phyloP scores from a whole-genome alignment of 495 filamentous ascomycete genomes.

The Umbilicaria muhlenbergii region DNA sequence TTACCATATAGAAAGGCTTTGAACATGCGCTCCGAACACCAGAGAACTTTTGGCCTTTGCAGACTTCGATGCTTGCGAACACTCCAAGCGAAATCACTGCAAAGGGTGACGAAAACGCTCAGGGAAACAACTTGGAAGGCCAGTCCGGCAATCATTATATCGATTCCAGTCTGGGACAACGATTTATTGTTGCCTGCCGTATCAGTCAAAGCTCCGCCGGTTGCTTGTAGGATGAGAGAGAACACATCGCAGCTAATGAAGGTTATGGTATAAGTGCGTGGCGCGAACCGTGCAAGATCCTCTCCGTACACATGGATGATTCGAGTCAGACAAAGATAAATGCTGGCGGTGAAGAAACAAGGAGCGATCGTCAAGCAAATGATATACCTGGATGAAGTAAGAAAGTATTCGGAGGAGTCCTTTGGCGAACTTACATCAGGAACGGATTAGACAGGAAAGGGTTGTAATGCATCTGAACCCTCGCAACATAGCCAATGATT shows the following conservation, averaged over 20 bases:
- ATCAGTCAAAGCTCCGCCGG: slow-evolving; percentile 43
- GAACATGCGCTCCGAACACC: neutral
- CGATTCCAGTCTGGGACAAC: slow-evolving; percentile 26
- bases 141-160: slow-evolving; percentile 54
- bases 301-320: slow-evolving; percentile 43
- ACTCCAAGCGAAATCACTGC: slow-evolving; percentile 30
- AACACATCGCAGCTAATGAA: slow-evolving; percentile 49
- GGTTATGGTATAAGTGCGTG: slow-evolving; percentile 23
- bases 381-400: slow-evolving; percentile 15
- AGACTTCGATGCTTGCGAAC: slow-evolving; percentile 13
- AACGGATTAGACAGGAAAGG: slow-evolving; percentile 20
- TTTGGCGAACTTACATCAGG: slow-evolving; percentile 12
- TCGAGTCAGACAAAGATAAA: slow-evolving; percentile 48
- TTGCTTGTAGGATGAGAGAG: slow-evolving; percentile 46
- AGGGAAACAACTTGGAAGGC: slow-evolving; percentile 36
- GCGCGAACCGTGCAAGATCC: slow-evolving; percentile 44
- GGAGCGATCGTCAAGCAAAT: slow-evolving; percentile 49
- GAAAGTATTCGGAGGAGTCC: neutral
- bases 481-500: slow-evolving; percentile 21
- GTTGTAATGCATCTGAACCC: slow-evolving; percentile 18
- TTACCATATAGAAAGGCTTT: slow-evolving; percentile 1
- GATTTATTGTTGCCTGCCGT: slow-evolving; percentile 22
- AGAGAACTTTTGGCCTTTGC: neutral
- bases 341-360: slow-evolving; percentile 45
- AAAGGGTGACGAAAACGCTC: slow-evolving; percentile 33